A percentile compares a stretch with the other conserved stretches of the same genome.
Evolutionary conservation across 495 filamentous ascomycete species (phyloP).

Genomic region (Opeltia flavorubescens): DNA sequence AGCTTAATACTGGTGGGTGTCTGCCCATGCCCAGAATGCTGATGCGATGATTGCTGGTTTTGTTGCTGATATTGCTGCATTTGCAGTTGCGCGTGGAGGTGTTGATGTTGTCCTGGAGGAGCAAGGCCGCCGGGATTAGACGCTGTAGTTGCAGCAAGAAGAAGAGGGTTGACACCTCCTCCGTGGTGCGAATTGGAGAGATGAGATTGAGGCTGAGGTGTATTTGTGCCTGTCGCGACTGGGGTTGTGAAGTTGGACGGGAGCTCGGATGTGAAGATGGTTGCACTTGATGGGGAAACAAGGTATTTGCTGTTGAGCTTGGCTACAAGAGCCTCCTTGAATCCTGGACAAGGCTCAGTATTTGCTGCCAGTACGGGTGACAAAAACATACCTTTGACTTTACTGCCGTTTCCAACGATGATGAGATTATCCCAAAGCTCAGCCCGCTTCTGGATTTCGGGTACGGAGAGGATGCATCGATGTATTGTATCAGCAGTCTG

Average conservation of each 20-base stretch:
- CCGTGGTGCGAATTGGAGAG: constrained; percentile 26
- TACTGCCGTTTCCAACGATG: constrained; percentile 78
- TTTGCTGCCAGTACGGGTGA: background rate
- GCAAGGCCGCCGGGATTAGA: constrained; percentile 37
- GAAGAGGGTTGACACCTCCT: constrained; percentile 70
- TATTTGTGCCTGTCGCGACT: constrained; percentile 79
- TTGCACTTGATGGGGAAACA: constrained; percentile 77
- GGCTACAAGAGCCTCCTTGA: constrained; percentile 73
- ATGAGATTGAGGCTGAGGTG: constrained; percentile 42
- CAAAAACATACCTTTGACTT: constrained; percentile 49
- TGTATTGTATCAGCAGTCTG: constrained; percentile 71
- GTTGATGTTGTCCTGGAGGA: constrained; percentile 12
- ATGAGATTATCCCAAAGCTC: constrained; percentile 83
- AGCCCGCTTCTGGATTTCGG: constrained; percentile 63
- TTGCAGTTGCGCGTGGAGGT: constrained; percentile 7
- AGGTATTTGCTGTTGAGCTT: constrained; percentile 71
- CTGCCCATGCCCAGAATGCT: constrained; percentile 70
- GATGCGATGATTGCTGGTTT: constrained; percentile 22
- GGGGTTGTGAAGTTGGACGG: constrained; percentile 84
- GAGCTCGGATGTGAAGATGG: constrained; percentile 93
- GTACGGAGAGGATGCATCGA: constrained; percentile 61
- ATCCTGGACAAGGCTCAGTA: constrained; percentile 29
- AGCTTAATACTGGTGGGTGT: constrained; percentile 77
- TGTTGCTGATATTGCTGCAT: constrained; percentile 26
- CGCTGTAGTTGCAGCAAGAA: constrained; percentile 78